Conservation (phyloP, 1,139 yeast species). For the Zygosaccharomyces sapae region DNA sequence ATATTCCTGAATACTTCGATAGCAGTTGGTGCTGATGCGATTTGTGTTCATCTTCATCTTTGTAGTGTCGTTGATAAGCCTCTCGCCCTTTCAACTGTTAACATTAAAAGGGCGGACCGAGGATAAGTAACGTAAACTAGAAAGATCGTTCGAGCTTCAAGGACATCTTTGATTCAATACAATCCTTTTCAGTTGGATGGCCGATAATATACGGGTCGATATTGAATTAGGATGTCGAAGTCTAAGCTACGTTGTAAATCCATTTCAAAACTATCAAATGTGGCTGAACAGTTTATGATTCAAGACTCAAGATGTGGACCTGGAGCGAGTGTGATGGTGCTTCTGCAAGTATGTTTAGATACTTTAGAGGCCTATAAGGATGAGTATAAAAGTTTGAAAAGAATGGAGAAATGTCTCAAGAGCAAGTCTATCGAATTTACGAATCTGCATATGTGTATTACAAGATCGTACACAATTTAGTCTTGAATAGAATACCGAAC, state of each 20-base stretch:
- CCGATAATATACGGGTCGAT: background rate
- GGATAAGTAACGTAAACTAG: background rate
- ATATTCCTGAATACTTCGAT: background rate
- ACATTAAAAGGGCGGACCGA: constrained; percentile 1
- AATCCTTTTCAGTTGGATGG: background rate
- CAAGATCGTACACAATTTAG: constrained; percentile 32
- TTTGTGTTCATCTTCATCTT: background rate
- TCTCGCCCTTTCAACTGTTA: background rate
- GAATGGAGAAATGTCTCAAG: constrained; percentile 7
- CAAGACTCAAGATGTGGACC: constrained; percentile 18
- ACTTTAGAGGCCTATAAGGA: constrained; percentile 33
- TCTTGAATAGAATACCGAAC: constrained; percentile 27
- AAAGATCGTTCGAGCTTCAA: too few species aligned
- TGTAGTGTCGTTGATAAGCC: background rate
- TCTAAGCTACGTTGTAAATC: constrained; percentile 18
- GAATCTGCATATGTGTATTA: constrained; percentile 37
- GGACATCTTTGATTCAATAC: too few species aligned
- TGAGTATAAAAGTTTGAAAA: constrained; percentile 27
- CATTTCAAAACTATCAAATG: constrained; percentile 24
- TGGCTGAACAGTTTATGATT: constrained; percentile 30
- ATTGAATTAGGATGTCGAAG: background rate
- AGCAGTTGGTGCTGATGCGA: background rate
- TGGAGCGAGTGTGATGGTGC: constrained; percentile 24
- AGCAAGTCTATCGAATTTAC: constrained; percentile 21
- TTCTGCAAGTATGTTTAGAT: constrained; percentile 31